phyloP scores from a whole-genome alignment of 1,284 basidiomycete species.

The Malassezia slooffiae region DNA sequence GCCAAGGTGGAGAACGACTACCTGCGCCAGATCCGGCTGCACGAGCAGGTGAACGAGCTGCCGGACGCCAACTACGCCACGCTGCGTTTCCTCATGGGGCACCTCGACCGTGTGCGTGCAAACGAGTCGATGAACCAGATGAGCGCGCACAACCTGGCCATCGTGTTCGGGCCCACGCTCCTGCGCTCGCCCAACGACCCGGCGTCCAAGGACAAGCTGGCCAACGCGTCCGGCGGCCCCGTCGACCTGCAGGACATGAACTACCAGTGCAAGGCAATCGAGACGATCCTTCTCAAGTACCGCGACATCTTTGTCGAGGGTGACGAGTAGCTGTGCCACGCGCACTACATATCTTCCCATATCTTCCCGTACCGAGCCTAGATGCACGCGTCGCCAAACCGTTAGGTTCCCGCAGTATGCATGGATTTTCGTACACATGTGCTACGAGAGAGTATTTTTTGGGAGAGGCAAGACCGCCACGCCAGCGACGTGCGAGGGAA shows the following conservation, averaged over 20 bases:
- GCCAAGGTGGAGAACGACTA: constrained; percentile 66
- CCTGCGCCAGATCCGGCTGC: constrained; percentile 71
- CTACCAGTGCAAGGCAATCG: constrained; percentile 40
- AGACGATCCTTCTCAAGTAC: constrained; percentile 44
- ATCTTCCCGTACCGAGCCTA: no score
- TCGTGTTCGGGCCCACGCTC: constrained; percentile 93
- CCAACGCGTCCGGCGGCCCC: constrained; percentile 3
- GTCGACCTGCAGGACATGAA: constrained; percentile 41
- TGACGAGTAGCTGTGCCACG: no score
- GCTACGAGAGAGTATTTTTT: no score
- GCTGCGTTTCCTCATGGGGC: constrained; percentile 86
- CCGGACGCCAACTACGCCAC: constrained; percentile 98
- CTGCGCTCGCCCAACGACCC: constrained; percentile 24
- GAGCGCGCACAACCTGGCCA: constrained; percentile 83
- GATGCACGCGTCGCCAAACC: no score
- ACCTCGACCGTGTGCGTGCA: constrained; percentile 56
- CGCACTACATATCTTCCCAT: no score
- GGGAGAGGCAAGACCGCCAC: no score
- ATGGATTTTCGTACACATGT: no score
- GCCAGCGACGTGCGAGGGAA: not conserved
- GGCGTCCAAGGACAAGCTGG: constrained; percentile 6
- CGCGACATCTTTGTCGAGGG: constrained; percentile 41
- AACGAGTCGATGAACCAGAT: constrained; percentile 64
- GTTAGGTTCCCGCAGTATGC: no score
- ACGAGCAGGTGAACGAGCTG: constrained; percentile 92